Percentiles rank a stretch among this genome's conserved stretches.
phyloP scores from a whole-genome alignment of 441 rosid genomes.

The Brassica hybrid region DNA sequence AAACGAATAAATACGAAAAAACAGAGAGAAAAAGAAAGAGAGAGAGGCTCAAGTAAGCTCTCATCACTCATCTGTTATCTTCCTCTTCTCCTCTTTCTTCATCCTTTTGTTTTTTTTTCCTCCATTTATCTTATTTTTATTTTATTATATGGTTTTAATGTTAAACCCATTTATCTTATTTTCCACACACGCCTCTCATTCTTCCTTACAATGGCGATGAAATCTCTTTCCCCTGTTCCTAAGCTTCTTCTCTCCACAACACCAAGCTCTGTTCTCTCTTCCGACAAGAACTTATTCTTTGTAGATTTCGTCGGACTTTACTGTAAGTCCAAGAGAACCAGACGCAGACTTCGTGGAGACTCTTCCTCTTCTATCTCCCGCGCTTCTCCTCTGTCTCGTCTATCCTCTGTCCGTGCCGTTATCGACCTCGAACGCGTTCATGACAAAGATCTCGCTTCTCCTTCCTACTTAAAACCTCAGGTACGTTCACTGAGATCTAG shows the following conservation, averaged over 20 bases:
- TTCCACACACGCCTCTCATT: constrained; percentile 31
- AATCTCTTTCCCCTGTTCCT: constrained; percentile 65
- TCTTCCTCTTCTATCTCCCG: constrained; percentile 32
- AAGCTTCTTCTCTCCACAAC: constrained; percentile 52
- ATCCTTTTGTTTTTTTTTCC: constrained; percentile 6
- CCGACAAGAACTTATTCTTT: constrained; percentile 49
- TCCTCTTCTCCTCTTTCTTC: constrained; percentile 33
- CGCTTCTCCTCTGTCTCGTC: constrained; percentile 35
- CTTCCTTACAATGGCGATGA: constrained; percentile 58
- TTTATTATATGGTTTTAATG: constrained; percentile 6
- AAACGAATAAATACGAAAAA: constrained; percentile 37
- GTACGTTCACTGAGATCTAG: constrained; percentile 22
- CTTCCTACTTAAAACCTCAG: constrained; percentile 52
- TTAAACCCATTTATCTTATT: constrained; percentile 30
- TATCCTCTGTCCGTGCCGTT: constrained; percentile 51
- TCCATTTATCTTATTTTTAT: constrained; percentile 16
- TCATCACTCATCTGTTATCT: constrained; percentile 51
- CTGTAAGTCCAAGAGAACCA: constrained; percentile 56
- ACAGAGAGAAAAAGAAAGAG: not conserved
- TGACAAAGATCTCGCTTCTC: constrained; percentile 35
- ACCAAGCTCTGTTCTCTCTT: constrained; percentile 54
- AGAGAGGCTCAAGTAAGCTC: constrained; percentile 36
- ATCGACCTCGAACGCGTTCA: constrained; percentile 50
- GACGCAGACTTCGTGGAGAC: constrained; percentile 62
- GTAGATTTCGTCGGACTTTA: constrained; percentile 78